These are phyloP conservation scores for Crithidia thermophila DNA, from an alignment of 208 protist genomes.

Conservation along the genomic window DNA sequence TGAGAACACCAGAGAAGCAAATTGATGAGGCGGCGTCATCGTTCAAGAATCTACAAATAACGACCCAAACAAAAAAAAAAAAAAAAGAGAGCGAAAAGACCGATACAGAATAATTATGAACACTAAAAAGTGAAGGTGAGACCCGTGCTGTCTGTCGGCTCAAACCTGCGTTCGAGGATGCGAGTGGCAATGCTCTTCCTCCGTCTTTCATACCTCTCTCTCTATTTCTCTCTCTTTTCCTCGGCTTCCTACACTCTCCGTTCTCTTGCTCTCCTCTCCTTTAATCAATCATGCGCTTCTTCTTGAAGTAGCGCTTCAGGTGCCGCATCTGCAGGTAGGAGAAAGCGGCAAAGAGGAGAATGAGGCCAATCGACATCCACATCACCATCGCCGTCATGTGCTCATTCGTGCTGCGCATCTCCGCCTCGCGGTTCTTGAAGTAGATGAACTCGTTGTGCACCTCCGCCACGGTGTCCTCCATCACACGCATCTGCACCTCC, in stretches of 20 bases:
- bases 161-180: no score
- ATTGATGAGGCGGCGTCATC: no score
- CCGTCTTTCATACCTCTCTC: not conserved
- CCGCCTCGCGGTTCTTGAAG: conserved; percentile 83
- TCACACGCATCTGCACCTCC: conserved; percentile 84
- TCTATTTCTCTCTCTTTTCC: not conserved
- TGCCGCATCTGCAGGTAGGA: conserved; percentile 73
- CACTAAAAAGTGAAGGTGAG: no score
- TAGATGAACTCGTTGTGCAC: conserved; percentile 90
- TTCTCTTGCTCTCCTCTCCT: not conserved
- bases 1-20: no score
- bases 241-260: conserved; percentile 16
- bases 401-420: conserved; percentile 91
- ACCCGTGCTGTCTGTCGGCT: no score
- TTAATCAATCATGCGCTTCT: conserved; percentile 93
- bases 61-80: conserved; percentile 1
- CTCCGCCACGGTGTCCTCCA: conserved; percentile 84
- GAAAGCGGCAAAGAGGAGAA: conserved; percentile 75
- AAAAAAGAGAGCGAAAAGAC: conserved; percentile 3
- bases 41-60: no score
- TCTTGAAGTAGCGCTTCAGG: conserved; percentile 85
- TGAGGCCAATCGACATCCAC: conserved; percentile 61
- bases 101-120: not conserved
- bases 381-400: conserved; percentile 72
- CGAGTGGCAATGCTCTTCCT: no score